Evolutionary conservation across 768 basidiomycete genomes (phyloP), one percentile per base, ranked within the genome.

Genomic region (Chlorophyllum brunneum): DNA sequence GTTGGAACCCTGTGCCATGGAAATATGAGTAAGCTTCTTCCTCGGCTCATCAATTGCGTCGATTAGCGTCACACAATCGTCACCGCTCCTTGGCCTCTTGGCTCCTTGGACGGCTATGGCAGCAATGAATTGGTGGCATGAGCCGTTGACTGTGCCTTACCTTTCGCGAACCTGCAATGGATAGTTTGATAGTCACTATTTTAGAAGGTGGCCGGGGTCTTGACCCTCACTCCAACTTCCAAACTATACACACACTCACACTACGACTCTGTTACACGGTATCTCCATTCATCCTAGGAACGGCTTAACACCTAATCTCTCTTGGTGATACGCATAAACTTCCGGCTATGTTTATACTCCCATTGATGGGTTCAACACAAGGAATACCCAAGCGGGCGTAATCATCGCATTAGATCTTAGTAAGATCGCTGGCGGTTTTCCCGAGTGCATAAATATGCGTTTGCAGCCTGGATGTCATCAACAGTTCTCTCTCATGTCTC

Each of bases 371-470:
- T 34, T 34, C 31, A 29, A 20, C 38, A 31, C 33, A 44, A 52
- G 11, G 31, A 33, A 23, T 31, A 26, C 37, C 15, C 30, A 27
- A 26, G 5, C 26, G 34, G 16, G 5, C 30, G 20, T 33, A 40
- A 27, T 30, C 18, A 22, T 40, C 36, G n/a, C 34, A 24, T 16
- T 38, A 46, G 51, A 53, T 53, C 51, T 46, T 11, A 22, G 24
- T 23, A 26, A 39, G 43, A 53, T 53, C 34, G 44, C 20, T 33
- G 31, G 30, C 40, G 24, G 20, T 29, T 38, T 30, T 49, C 16
- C 43, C 51, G 44, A 46, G 36, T 46, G 18, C 51, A 45, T 53
- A 53, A 53, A 53, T 53, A 52, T 52, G 30, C 44, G 16, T 53
- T 38, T 24, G 26, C 16, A 15, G 11, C 44, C 18, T n/a, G 33